Conservation (phyloP, 768 basidiomycete species). For the Tubosaeta sp. region DNA sequence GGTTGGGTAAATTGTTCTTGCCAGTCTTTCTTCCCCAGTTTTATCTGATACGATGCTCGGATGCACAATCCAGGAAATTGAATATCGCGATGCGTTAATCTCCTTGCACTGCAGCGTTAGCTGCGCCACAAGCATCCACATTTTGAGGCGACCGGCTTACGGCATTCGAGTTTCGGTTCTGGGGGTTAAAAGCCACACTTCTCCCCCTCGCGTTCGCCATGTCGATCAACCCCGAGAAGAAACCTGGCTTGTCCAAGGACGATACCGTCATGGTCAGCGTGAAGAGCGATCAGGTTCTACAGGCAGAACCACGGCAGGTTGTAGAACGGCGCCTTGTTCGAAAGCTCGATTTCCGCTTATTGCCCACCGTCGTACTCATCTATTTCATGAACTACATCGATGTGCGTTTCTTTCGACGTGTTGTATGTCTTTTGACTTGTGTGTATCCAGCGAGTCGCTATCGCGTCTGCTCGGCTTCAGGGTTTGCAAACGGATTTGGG, state of each 20-base stretch:
- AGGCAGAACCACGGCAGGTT: conserved; percentile 3
- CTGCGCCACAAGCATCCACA: too few species aligned
- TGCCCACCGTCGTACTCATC: conserved; percentile 56
- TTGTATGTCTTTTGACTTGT: background rate
- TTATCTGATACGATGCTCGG: too few species aligned
- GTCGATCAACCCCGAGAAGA: conserved; percentile 15
- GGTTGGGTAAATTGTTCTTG: too few species aligned
- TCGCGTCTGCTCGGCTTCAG: conserved; percentile 48
- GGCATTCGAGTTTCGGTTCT: background rate
- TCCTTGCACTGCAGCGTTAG: too few species aligned
- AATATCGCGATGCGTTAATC: too few species aligned
- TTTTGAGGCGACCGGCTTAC: background rate
- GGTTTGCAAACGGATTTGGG: conserved; percentile 47
- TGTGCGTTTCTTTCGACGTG: conserved; percentile 31
- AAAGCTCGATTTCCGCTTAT: conserved; percentile 51
- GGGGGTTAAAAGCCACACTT: background rate
- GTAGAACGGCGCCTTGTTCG: conserved; percentile 39
- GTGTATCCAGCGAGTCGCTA: conserved; percentile 39
- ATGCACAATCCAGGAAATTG: too few species aligned
- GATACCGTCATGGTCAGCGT: background rate
- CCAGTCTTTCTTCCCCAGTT: too few species aligned
- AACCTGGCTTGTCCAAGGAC: conserved; percentile 6
- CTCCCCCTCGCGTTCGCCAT: conserved; percentile 3
- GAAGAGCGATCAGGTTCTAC: background rate
- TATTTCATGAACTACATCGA: conserved; percentile 69